Evolutionary conservation across 1,284 basidiomycete genomes (phyloP), one percentile per base, ranked within the genome.

Genomic region (Boletus subluridellus): DNA sequence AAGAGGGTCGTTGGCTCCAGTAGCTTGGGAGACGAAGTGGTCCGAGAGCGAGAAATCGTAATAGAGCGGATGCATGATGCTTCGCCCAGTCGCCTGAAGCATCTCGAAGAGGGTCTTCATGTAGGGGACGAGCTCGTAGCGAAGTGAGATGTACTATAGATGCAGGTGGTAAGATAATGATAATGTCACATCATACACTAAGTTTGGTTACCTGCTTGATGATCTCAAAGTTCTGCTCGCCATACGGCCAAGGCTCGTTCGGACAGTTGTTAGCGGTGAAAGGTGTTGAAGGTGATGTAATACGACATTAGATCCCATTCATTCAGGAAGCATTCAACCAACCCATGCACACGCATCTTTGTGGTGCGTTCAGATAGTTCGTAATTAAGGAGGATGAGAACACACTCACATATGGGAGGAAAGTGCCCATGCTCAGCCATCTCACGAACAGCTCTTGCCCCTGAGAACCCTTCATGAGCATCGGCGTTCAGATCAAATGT

Each of bases 61-160:
- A 58, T 74, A 77, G 6, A 78, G 63, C 1, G 71, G 70, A n/a
- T 74, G 66, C 72, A 77, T 73, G 39, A 77, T 73, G 2, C 15
- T 60, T 38, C 32, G 11, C 24, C 37, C 15, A 11, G 42, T 73
- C 68, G 45, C 64, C 66, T n/a, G 15, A 68, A 72, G 41, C 62
- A 54, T 55, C 76, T 72, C 26, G 68, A 58, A 15, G 44, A 32
- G 21, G 32, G 8, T 41, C 34, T 41, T 49, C 32, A 49, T 26
- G n/a, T 77, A 77, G 7, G 21, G 74, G 75, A 73, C 60, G 15
- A 76, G 64, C 59, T 74, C 70, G 62, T 77, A 77, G 14, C 77
- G 72, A 15, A 76, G 65, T 2, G 69, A 64, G 52, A 77, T 77
- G 59, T 77, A 77, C 75, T 77, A 57, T 50, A 4, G 32, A 24